Percentiles rank a stretch among this genome's conserved stretches.
phyloP scores from a whole-genome alignment of 2,329 filamentous ascomycete species.

The Coniella vitis region DNA sequence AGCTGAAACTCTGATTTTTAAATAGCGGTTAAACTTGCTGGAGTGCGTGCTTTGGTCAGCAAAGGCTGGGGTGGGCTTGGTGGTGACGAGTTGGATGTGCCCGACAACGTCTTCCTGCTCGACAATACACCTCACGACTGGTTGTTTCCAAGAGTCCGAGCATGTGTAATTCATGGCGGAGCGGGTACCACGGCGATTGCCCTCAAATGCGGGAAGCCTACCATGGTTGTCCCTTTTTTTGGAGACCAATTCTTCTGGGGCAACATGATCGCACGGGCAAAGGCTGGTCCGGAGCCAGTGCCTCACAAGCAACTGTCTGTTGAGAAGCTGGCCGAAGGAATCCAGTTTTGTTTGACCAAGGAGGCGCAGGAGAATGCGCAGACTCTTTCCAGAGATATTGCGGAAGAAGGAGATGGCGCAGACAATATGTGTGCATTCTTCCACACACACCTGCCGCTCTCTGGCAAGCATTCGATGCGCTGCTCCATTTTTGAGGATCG shows the following conservation, averaged over 20 bases:
- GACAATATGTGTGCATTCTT: conserved; percentile 63
- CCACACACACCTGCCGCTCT: conserved; percentile 51
- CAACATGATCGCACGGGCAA: conserved; percentile 55
- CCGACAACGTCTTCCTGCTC: conserved; percentile 63
- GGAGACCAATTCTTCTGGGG: conserved; percentile 78
- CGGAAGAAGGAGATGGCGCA: conserved; percentile 59
- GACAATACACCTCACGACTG: conserved; percentile 72
- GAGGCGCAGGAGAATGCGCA: conserved; percentile 52
- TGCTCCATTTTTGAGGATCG: conserved; percentile 59
- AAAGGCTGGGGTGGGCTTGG: conserved; percentile 73
- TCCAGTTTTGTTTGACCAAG: conserved; percentile 58
- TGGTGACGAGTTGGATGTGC: conserved; percentile 38
- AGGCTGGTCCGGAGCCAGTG: conserved; percentile 59
- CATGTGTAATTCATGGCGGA: conserved; percentile 69
- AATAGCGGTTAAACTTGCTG: conserved; percentile 52
- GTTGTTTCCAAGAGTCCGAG: conserved; percentile 61
- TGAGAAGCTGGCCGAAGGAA: conserved; percentile 62
- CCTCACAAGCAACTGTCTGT: conserved; percentile 61
- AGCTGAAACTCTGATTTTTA: too few species aligned
- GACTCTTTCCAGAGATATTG: conserved; percentile 55
- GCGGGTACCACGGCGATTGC: conserved; percentile 72
- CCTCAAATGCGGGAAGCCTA: conserved; percentile 63
- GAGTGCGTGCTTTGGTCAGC: conserved; percentile 64
- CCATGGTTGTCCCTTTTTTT: conserved; percentile 74
- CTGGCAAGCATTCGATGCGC: conserved; percentile 48